These are phyloP conservation scores for Trametes versicolor DNA, from an alignment of 1,284 basidiomycete genomes.

Conservation along the genomic window DNA sequence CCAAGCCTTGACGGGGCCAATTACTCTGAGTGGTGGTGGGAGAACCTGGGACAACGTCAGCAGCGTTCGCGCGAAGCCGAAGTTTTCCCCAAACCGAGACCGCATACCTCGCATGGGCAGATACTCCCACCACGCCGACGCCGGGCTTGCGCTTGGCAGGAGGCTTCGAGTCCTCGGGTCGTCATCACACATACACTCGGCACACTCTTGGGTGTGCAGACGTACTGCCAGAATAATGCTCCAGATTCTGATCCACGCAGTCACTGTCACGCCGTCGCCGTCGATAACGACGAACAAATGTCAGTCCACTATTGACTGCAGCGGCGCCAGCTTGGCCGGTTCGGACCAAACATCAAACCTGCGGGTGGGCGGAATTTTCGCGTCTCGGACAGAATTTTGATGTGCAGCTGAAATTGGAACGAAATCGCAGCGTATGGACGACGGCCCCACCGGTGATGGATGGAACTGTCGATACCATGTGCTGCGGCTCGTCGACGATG, in stretches of 20 bases:
- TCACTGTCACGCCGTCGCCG: slow-evolving; percentile 9
- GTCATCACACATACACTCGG: neutral
- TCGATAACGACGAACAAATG: slow-evolving; percentile 10
- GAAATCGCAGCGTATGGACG: neutral
- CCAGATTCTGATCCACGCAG: neutral
- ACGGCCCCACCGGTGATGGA: slow-evolving; percentile 1
- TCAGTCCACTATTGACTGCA: slow-evolving; percentile 1
- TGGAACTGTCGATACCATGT: slow-evolving; percentile 5
- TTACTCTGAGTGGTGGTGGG: slow-evolving; percentile 8
- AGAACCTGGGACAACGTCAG: slow-evolving; percentile 20
- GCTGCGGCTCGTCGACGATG: neutral
- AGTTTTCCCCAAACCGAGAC: slow-evolving; percentile 25
- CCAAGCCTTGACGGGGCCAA: slow-evolving; percentile 29
- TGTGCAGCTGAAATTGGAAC: neutral
- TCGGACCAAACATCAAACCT: neutral
- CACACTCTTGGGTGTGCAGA: neutral
- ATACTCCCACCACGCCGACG: slow-evolving; percentile 26
- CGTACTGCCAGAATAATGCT: neutral
- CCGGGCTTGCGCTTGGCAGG: slow-evolving; percentile 17
- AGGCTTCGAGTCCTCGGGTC: neutral
- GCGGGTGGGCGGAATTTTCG: neutral
- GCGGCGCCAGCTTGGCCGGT: neutral
- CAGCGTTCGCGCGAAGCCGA: slow-evolving; percentile 25
- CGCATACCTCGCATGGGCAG: slow-evolving; percentile 30
- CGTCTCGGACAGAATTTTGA: neutral